A percentile compares a stretch with the other conserved stretches of the same genome.
Conservation (phyloP, 139 green algal genomes). For the Nannochloris sp. region DNA sequence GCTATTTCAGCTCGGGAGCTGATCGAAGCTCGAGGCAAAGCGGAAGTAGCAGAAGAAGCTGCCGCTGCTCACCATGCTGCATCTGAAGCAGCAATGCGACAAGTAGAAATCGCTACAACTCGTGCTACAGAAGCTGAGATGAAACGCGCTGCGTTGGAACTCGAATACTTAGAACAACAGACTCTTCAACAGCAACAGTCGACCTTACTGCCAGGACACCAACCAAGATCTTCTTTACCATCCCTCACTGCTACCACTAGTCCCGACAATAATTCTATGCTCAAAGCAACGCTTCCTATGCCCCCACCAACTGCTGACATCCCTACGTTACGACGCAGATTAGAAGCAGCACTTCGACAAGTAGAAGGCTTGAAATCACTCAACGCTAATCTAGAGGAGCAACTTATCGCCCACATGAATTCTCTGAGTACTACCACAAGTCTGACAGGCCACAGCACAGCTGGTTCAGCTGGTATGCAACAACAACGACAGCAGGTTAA, state of each 20-base stretch:
- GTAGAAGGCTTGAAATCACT: not conserved
- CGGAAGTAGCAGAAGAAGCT: not conserved
- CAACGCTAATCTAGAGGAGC: not conserved
- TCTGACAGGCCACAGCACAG: not conserved
- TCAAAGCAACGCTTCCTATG: no score
- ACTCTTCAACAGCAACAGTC: no score
- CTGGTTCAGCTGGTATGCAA: not conserved
- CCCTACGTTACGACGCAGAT: no score
- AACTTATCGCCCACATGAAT: not conserved
- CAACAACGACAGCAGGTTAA: no score
- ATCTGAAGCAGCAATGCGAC: not conserved
- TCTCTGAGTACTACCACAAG: not conserved
- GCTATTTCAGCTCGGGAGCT: not conserved
- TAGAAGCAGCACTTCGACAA: not conserved
- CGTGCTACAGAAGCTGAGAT: not conserved
- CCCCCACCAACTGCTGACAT: no score
- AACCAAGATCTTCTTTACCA: no score
- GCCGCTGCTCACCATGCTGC: not conserved
- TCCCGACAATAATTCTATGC: no score
- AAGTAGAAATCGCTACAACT: not conserved
- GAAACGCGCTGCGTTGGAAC: not conserved
- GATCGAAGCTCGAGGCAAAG: not conserved
- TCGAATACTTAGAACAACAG: not conserved
- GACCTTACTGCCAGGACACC: no score
- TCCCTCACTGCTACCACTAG: no score